These are phyloP conservation scores for Amylostereum areolatum DNA, from an alignment of 1,284 basidiomycete species.

Conservation along the genomic window DNA sequence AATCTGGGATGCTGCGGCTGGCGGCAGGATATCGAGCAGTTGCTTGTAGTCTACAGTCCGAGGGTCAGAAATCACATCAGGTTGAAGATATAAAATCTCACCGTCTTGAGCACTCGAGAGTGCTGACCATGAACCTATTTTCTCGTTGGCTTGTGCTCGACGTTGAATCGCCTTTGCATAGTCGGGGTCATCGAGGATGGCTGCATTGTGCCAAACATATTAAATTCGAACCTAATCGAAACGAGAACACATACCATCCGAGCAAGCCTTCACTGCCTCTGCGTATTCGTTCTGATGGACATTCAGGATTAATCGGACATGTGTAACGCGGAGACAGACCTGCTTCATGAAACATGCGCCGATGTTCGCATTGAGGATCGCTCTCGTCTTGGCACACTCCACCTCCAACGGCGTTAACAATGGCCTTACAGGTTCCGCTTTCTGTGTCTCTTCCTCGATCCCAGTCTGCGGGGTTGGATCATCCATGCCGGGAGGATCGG, in stretches of 20 bases:
- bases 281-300: conserved; percentile 61
- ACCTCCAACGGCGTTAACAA: conserved; percentile 30
- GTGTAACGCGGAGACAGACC: conserved; percentile 28
- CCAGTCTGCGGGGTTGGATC: background rate
- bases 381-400: conserved; percentile 50
- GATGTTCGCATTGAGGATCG: conserved; percentile 73
- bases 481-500: conserved; percentile 1
- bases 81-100: conserved; percentile 21
- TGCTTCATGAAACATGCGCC: conserved; percentile 75
- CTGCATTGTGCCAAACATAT: conserved; percentile 33
- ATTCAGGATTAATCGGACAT: background rate
- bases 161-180: conserved; percentile 89
- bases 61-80: background rate
- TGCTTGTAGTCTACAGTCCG: conserved; percentile 65
- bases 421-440: conserved; percentile 10
- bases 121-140: conserved; percentile 77
- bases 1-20: conserved; percentile 43
- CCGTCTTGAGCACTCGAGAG: conserved; percentile 83
- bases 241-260: conserved; percentile 46
- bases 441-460: conserved; percentile 2
- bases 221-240: conserved; percentile 2
- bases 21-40: conserved; percentile 58
- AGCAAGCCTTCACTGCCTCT: conserved; percentile 71
- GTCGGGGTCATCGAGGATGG: conserved; percentile 75
- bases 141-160: conserved; percentile 80